Evolutionary conservation across 805 yeast species (phyloP).

Genomic region (Candida tallmaniae): DNA sequence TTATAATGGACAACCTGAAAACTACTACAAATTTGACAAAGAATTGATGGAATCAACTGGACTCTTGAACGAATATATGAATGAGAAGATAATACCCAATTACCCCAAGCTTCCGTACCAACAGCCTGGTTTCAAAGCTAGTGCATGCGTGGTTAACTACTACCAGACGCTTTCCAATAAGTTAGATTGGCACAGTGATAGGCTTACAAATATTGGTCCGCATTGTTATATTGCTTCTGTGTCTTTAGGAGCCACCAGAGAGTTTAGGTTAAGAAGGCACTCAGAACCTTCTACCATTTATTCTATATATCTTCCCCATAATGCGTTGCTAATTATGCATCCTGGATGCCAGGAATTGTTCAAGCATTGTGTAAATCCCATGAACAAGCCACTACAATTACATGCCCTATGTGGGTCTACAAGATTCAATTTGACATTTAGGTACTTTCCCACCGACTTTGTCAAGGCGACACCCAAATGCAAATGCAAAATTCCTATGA

Average conservation of each 20-base stretch:
- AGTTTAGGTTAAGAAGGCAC: slow-evolving; percentile 52
- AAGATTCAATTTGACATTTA: slow-evolving; percentile 62
- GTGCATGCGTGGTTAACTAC: slow-evolving; percentile 52
- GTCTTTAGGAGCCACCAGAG: slow-evolving; percentile 66
- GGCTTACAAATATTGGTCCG: slow-evolving; percentile 69
- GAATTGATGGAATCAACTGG: slow-evolving; percentile 35
- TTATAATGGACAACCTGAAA: slow-evolving; percentile 41
- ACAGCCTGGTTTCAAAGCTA: slow-evolving; percentile 45
- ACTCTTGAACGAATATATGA: slow-evolving; percentile 36
- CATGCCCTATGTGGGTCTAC: slow-evolving; percentile 38
- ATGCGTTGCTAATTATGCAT: slow-evolving; percentile 66
- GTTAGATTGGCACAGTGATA: slow-evolving; percentile 75
- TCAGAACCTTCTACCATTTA: slow-evolving; percentile 35
- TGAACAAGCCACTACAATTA: slow-evolving; percentile 43
- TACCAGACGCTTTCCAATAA: slow-evolving; percentile 47
- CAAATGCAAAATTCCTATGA: slow-evolving; percentile 46
- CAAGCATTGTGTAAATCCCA: slow-evolving; percentile 56
- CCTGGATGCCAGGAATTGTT: slow-evolving; percentile 76
- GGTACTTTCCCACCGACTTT: slow-evolving; percentile 46
- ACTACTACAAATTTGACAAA: slow-evolving; percentile 29
- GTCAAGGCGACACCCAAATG: slow-evolving; percentile 39
- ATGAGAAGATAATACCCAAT: slow-evolving; percentile 29
- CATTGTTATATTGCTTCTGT: slow-evolving; percentile 63
- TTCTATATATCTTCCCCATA: slow-evolving; percentile 65
- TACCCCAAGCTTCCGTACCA: slow-evolving; percentile 36